Conservation (phyloP, 164 flowering plant species). For the Saururus chinensis region DNA sequence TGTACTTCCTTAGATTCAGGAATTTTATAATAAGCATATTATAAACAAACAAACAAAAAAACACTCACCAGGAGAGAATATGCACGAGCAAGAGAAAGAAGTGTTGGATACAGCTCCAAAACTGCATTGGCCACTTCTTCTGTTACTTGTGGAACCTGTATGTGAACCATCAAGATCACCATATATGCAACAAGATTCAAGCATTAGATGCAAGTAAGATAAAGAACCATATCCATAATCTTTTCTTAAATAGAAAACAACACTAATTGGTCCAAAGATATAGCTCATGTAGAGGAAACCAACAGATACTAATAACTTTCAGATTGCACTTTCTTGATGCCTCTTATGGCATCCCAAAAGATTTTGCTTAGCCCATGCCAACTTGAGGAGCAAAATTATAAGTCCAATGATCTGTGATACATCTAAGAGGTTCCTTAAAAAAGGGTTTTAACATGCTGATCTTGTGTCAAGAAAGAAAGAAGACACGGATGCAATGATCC, state of each 20-base stretch:
- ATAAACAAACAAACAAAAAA: no score
- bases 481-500: no score
- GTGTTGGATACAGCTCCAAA: conserved; percentile 71
- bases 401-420: not conserved
- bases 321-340: no score
- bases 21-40: no score
- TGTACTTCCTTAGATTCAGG: not conserved
- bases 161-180: not conserved
- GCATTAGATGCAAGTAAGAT: not conserved
- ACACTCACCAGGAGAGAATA: conserved; percentile 70
- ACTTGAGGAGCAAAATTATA: not conserved
- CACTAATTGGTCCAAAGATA: no score
- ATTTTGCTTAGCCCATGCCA: not conserved
- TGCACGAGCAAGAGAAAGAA: conserved; percentile 71
- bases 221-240: not conserved
- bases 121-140: conserved; percentile 81
- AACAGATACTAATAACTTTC: no score
- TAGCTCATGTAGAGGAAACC: no score
- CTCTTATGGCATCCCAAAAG: no score
- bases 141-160: conserved; percentile 90
- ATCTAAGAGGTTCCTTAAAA: not conserved
- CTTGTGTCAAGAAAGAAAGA: no score
- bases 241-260: not conserved
- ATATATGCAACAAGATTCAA: not conserved
- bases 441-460: not conserved